phyloP scores from a whole-genome alignment of 192 early-diverging fungal species.

The Diversispora epigaea region DNA sequence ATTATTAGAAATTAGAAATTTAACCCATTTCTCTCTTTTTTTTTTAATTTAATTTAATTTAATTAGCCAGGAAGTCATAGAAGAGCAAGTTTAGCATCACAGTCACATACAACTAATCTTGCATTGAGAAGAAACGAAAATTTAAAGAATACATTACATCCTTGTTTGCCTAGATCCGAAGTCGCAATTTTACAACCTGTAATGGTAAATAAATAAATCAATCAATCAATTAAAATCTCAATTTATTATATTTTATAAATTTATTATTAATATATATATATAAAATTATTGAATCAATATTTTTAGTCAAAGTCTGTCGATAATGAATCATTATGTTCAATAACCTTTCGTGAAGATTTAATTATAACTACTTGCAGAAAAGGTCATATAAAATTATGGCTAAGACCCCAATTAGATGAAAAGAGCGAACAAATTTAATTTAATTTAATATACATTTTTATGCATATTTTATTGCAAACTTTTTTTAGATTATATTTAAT shows the following conservation, averaged over 20 bases:
- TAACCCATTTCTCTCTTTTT: background rate
- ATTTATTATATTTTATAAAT: background rate
- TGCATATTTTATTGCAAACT: no score
- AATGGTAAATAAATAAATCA: constrained; percentile 49
- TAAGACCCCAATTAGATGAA: constrained; percentile 48
- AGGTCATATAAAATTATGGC: constrained; percentile 76
- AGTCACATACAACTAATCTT: constrained; percentile 23
- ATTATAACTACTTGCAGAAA: constrained; percentile 72
- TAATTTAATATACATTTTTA: no score
- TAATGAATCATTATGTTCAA: constrained; percentile 55
- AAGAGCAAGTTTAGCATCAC: constrained; percentile 42
- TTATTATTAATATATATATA: background rate
- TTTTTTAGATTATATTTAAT: no score
- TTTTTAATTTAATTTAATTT: background rate
- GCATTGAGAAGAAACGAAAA: constrained; percentile 21
- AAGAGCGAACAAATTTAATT: no score
- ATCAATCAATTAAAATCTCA: background rate
- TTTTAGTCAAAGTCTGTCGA: constrained; percentile 58
- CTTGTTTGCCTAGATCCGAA: constrained; percentile 42
- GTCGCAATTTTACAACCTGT: constrained; percentile 74
- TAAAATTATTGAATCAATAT: constrained; percentile 3
- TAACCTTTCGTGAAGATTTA: constrained; percentile 69
- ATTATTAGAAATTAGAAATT: background rate
- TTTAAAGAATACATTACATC: constrained; percentile 35
- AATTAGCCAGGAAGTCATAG: constrained; percentile 36